Evolutionary conservation across 176 grass and related monocot genomes (phyloP).

Genomic region (Metroxylon sagu): DNA sequence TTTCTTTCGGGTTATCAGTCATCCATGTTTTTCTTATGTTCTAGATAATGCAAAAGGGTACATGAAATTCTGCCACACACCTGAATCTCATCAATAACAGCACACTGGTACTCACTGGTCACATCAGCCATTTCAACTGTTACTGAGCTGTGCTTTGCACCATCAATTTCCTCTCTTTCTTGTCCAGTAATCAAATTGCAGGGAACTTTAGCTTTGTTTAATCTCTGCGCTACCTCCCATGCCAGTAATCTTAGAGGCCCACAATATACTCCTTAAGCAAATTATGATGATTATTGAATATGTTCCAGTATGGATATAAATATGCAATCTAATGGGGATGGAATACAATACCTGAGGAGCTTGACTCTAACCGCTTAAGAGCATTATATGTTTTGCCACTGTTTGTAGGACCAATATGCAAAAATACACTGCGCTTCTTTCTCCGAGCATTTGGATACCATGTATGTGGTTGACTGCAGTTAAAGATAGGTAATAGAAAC

Average conservation of each 20-base stretch:
- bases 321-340: conserved; percentile 2
- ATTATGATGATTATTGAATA: conserved; percentile 10
- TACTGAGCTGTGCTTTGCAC: conserved; percentile 78
- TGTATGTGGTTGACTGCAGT: conserved; percentile 64
- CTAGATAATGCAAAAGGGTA: too few relatives aligned
- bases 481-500: conserved; percentile 23
- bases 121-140: conserved; percentile 93
- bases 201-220: conserved; percentile 73
- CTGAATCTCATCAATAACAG: conserved; percentile 99
- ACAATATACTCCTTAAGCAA: conserved; percentile 77
- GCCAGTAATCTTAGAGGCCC: conserved; percentile 91
- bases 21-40: too few relatives aligned
- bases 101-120: conserved; percentile 67
- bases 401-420: conserved; percentile 93
- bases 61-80: conserved; percentile 23
- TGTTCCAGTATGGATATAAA: not conserved
- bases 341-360: conserved; percentile 65
- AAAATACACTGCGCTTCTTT: conserved; percentile 94
- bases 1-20: too few relatives aligned
- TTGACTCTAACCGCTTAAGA: conserved; percentile 75
- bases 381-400: conserved; percentile 97
- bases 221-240: conserved; percentile 73
- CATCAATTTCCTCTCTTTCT: conserved; percentile 78
- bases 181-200: conserved; percentile 95
- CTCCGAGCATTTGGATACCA: conserved; percentile 85